Base-by-base conservation (phyloP, 2,329 filamentous ascomycete species). In the Trichoderma sp. region DNA sequence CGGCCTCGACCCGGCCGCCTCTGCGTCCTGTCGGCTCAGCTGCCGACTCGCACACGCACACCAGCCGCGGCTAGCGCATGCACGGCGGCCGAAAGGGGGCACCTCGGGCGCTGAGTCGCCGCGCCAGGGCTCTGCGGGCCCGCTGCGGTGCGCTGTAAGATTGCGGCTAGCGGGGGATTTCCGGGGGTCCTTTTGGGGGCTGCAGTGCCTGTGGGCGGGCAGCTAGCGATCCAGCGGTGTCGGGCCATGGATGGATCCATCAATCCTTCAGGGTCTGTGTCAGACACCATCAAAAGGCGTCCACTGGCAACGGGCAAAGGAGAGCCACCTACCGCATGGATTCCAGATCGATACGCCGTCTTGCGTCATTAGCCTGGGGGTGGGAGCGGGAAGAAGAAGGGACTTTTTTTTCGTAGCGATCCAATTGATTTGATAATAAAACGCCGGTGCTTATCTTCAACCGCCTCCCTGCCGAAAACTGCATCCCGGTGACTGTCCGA, bases 201-300 rank as follows among this genome's bases (percentile, higher is more conserved):
- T 34, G 50, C 28, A 52, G 28, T 24, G 26, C 26, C 26, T 39
- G 28, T 41, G 39, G 30, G 30, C 30, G 30, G 30, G 30, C 30
- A 34, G 19, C 44, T 50, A 48, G 41, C 45, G 56, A 59, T 51
- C 39, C 47, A 62, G 59, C 60, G 60, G 60, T 63, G 60, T 63
- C 50, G 50, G 60, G 59, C 17, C 7, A 34, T 10, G 30, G 30
- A 34, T 34, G 7, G 21, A 24, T 24, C 21, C 7, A 4, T 7
- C 43, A 17, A 14, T 24, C 12, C 5, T 24, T 21, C 24, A 45
- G 24, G 34, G 34, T 39, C 34, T 14, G 17, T 30, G 14, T 51
- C 26, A 28, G 30, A 28, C 5, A 28, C 21, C 2, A 3, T 24
- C 21, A 24, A 34, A 34, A 34, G 9, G 30, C 30, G 30, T 12